phyloP scores from a whole-genome alignment of 768 basidiomycete genomes.

The Candolleomyces aberdarensis region DNA sequence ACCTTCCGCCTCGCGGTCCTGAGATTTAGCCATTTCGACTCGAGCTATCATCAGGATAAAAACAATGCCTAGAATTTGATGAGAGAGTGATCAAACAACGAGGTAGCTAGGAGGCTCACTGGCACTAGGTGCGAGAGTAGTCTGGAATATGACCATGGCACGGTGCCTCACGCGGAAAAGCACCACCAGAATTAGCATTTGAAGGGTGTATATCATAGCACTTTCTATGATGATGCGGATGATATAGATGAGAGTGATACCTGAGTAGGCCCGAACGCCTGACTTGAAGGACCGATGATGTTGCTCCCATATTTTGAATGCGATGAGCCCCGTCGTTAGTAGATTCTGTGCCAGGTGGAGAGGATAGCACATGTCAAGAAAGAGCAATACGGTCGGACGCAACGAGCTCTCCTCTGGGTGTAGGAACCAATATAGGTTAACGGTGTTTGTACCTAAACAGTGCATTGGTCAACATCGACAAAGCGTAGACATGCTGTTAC shows the following conservation, averaged over 20 bases:
- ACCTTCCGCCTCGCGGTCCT: neutral
- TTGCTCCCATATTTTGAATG: conserved; percentile 11
- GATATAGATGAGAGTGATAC: conserved; percentile 10
- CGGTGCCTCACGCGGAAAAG: conserved; percentile 11
- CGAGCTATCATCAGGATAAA: neutral
- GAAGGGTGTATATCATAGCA: conserved; percentile 13
- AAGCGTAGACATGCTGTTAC: neutral
- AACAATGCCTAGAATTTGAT: neutral
- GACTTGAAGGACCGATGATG: conserved; percentile 4
- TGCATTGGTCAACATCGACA: neutral
- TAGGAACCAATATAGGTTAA: neutral
- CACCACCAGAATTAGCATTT: conserved; percentile 12
- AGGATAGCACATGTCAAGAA: conserved; percentile 8
- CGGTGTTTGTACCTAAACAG: neutral
- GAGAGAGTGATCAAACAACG: neutral
- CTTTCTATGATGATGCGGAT: conserved; percentile 15
- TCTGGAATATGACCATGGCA: conserved; percentile 9
- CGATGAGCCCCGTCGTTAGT: conserved; percentile 11
- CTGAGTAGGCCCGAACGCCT: conserved; percentile 2
- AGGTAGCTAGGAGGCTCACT: neutral
- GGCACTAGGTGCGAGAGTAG: neutral
- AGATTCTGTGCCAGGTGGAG: conserved; percentile 9
- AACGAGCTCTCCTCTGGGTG: neutral
- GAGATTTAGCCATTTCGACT: neutral
- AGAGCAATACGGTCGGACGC: neutral